A percentile compares a stretch with the other conserved stretches of the same genome.
These are phyloP conservation scores for Cantharellus cinnabarinus DNA, from an alignment of 768 basidiomycete genomes.

Conservation along the genomic window DNA sequence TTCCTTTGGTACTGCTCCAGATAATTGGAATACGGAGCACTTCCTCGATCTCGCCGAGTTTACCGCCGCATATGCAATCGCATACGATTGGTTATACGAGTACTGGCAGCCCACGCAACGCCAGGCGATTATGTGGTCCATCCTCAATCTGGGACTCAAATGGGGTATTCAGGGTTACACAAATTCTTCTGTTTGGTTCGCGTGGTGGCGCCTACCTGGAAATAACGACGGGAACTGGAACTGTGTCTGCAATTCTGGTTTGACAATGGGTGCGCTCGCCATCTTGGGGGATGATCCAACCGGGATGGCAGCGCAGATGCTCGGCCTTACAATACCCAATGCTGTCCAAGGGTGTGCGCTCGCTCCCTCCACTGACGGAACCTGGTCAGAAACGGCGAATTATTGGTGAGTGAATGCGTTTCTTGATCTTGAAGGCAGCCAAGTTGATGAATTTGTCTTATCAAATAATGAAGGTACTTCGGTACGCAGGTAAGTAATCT, in stretches of 20 bases:
- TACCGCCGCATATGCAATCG: constrained; percentile 71
- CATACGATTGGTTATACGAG: constrained; percentile 92
- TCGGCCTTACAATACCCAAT: constrained; percentile 49
- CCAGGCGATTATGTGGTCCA: constrained; percentile 39
- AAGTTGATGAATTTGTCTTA: background rate
- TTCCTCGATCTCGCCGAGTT: constrained; percentile 95
- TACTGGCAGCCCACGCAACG: constrained; percentile 59
- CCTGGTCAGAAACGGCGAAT: constrained; percentile 89
- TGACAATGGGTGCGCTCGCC: constrained; percentile 81
- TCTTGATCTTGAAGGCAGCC: background rate
- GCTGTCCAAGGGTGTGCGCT: constrained; percentile 56
- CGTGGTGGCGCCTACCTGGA: constrained; percentile 56
- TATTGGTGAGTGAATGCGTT: constrained; percentile 13
- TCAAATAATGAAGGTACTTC: constrained; percentile 23
- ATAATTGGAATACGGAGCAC: constrained; percentile 70
- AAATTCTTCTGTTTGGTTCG: constrained; percentile 17
- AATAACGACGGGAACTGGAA: constrained; percentile 78
- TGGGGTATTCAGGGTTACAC: constrained; percentile 40
- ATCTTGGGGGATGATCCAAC: constrained; percentile 70
- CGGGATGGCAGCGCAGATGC: constrained; percentile 43
- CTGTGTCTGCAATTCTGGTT: constrained; percentile 74
- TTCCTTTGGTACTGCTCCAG: constrained; percentile 42
- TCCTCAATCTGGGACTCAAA: constrained; percentile 59
- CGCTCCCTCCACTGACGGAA: constrained; percentile 17
- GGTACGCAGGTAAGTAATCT: constrained; percentile 42